A percentile compares a stretch with the other conserved stretches of the same genome.
phyloP scores from a whole-genome alignment of 768 basidiomycete species.

The Leccinellum rugosiceps region DNA sequence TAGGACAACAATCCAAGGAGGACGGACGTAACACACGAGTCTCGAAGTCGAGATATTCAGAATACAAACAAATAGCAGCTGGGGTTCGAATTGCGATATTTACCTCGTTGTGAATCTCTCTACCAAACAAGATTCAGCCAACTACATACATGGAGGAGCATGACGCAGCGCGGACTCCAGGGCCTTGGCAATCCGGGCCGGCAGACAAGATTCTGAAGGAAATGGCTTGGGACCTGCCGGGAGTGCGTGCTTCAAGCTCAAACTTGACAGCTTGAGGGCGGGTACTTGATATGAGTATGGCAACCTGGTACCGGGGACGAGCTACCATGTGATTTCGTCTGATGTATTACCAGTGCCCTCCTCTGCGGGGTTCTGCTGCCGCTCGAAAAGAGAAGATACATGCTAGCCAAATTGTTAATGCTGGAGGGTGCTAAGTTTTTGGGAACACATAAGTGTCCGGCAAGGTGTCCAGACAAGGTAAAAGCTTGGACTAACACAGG shows the following conservation, averaged over 20 bases:
- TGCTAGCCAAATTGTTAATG: background rate
- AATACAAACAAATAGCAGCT: background rate
- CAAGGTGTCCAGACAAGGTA: background rate
- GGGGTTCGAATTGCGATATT: background rate
- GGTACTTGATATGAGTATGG: background rate
- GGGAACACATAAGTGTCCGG: background rate
- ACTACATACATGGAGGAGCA: background rate
- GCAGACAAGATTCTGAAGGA: background rate
- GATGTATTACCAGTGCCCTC: background rate
- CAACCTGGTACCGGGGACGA: background rate
- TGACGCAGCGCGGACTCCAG: background rate
- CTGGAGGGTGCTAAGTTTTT: background rate
- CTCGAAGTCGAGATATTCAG: background rate
- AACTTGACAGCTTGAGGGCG: background rate
- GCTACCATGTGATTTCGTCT: background rate
- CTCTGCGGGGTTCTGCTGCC: background rate
- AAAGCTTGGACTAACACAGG: background rate
- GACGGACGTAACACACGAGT: background rate
- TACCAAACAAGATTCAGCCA: background rate
- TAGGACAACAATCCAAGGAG: background rate
- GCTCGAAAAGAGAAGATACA: background rate
- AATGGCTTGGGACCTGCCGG: background rate
- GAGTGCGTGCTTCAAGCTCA: background rate
- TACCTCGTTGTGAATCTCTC: background rate
- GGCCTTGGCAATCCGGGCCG: constrained; percentile 5